A percentile compares a stretch with the other conserved stretches of the same genome.
These are phyloP conservation scores for Termitomyces sp. DNA, from an alignment of 768 basidiomycete species.

Conservation along the genomic window DNA sequence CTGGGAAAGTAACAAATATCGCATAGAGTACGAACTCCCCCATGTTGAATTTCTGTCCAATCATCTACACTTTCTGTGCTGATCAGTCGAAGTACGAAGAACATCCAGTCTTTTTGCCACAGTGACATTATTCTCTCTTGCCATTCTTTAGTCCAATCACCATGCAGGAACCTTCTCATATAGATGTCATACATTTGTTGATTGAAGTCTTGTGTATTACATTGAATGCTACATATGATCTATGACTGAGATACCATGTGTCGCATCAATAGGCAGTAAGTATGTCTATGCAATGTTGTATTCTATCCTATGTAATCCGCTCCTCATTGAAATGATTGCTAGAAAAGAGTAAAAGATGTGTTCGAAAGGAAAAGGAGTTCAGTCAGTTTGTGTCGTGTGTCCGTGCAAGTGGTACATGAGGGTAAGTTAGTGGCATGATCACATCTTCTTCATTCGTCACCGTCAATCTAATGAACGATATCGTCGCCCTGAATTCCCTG, in stretches of 20 bases:
- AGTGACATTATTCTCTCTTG: neutral
- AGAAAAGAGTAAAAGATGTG: neutral
- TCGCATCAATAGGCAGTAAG: neutral
- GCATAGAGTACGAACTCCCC: neutral
- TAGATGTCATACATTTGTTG: neutral
- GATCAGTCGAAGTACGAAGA: neutral
- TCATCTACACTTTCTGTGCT: neutral
- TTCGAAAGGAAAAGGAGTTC: neutral
- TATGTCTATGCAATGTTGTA: neutral
- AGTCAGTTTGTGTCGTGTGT: neutral
- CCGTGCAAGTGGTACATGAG: neutral
- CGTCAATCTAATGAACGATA: neutral
- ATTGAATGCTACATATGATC: neutral
- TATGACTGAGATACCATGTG: neutral
- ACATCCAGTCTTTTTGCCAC: neutral
- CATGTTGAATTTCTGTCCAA: no score
- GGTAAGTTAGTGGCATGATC: neutral
- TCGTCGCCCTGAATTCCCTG: slow-evolving; percentile 1
- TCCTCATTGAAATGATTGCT: neutral
- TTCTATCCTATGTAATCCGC: neutral
- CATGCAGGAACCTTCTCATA: neutral
- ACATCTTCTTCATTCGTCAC: neutral
- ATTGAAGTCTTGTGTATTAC: neutral
- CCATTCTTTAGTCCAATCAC: neutral
- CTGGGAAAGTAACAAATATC: neutral